Evolutionary conservation across 768 basidiomycete species (phyloP).

Genomic region (Russula sp.): DNA sequence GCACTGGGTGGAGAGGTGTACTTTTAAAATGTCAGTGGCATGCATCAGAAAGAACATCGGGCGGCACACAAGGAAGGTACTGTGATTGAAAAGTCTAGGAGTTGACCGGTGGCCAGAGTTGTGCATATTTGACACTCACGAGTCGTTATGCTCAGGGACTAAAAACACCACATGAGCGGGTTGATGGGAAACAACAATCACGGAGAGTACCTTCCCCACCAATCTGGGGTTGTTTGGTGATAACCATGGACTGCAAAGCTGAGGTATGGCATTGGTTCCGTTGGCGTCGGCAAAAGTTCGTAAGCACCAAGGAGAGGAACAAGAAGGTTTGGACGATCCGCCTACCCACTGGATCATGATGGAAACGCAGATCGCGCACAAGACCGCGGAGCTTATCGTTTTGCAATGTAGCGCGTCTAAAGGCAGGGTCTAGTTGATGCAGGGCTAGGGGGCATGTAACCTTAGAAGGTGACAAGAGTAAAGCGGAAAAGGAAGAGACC

Average conservation of each 20-base stretch:
- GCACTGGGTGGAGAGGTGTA: slow-evolving; percentile 91
- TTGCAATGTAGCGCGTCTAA: slow-evolving; percentile 73
- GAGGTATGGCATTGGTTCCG: slow-evolving; percentile 6
- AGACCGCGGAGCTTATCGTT: slow-evolving; percentile 64
- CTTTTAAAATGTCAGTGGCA: slow-evolving; percentile 35
- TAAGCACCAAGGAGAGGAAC: neutral
- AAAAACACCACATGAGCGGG: neutral
- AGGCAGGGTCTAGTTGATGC: slow-evolving; percentile 79
- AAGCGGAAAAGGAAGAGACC: slow-evolving; percentile 37
- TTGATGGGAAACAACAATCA: neutral
- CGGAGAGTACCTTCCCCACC: slow-evolving; percentile 73
- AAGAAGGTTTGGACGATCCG: slow-evolving; percentile 1
- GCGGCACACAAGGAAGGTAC: slow-evolving; percentile 63
- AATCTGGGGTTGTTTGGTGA: slow-evolving; percentile 90
- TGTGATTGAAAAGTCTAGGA: slow-evolving; percentile 26
- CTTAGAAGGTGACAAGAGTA: neutral
- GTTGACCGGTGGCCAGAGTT: neutral
- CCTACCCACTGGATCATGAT: slow-evolving; percentile 78
- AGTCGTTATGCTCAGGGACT: slow-evolving; percentile 94
- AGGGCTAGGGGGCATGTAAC: slow-evolving; percentile 45
- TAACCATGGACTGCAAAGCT: slow-evolving; percentile 93
- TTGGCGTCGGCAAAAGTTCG: slow-evolving; percentile 11
- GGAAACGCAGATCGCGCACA: slow-evolving; percentile 74
- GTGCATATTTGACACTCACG: slow-evolving; percentile 44
- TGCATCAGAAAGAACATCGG: neutral